These are phyloP conservation scores for Saturnispora quitensis DNA, from an alignment of 805 yeast genomes.

Conservation along the genomic window DNA sequence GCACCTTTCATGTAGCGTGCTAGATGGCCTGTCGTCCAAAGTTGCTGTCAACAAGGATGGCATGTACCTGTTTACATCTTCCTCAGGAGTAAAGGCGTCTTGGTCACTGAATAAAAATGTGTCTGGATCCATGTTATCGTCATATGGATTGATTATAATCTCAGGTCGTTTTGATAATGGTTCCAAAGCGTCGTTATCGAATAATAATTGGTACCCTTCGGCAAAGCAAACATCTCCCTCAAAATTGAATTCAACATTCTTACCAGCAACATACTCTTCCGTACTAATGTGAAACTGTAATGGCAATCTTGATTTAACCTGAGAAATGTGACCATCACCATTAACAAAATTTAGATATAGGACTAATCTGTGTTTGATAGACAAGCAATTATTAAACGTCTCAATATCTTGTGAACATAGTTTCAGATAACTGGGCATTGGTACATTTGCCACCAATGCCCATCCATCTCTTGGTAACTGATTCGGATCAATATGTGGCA, in stretches of 20 bases:
- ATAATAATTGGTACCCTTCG: neutral
- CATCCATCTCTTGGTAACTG: conserved; percentile 37
- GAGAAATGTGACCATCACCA: conserved; percentile 42
- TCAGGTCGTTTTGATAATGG: conserved; percentile 5
- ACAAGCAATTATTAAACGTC: conserved; percentile 32
- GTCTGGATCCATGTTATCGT: conserved; percentile 8
- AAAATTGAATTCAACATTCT: conserved; percentile 19
- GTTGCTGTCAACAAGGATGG: neutral
- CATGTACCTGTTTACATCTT: neutral
- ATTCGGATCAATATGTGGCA: conserved; percentile 26
- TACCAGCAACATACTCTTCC: conserved; percentile 19
- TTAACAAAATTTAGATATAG: conserved; percentile 37
- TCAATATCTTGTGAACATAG: conserved; percentile 37
- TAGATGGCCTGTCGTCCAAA: neutral
- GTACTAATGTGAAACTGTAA: conserved; percentile 35
- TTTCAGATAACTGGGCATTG: conserved; percentile 32
- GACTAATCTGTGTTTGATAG: conserved; percentile 38
- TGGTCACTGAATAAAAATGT: conserved; percentile 10
- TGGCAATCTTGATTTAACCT: conserved; percentile 44
- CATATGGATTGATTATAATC: conserved; percentile 2
- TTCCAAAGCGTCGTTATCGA: conserved; percentile 3
- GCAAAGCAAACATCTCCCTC: neutral
- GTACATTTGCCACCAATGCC: conserved; percentile 34
- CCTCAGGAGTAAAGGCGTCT: neutral
- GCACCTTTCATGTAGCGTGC: neutral